Evolutionary conservation across 1,284 basidiomycete genomes (phyloP), one percentile per base, ranked within the genome.

Genomic region (Schizophyllum amplum): DNA sequence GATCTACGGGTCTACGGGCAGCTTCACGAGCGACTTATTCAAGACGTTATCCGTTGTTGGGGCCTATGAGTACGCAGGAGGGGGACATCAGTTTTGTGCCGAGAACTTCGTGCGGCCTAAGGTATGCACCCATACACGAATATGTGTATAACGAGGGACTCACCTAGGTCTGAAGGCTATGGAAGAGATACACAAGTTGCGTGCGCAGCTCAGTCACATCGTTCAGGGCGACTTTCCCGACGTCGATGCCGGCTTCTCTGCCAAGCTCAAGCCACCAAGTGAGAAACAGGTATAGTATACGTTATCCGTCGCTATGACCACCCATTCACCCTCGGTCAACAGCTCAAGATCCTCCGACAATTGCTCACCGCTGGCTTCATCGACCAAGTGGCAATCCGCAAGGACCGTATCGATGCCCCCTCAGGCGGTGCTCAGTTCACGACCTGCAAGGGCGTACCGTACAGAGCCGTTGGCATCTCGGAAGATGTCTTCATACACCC

Each of bases 121-220:
- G 80, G 93, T 92, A 65, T 9, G n/a, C 47, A 42, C 33, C 13
- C 46, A 33, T 21, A 33, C 1, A 25, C 23, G 48, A 15, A 21
- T 11, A 23, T 17, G 24, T 20, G 27, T 57, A 7, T 23, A 15
- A 53, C 47, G 48, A 17, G 13, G 54, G 20, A 53, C 51, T 24
- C 20, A 54, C 24, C 52, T 55, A 26, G 50, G 33, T 51, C 33
- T 23, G 9, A 48, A 96, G 92, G 92, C 94, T 0, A 99, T 99
- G 95, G 92, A 98, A 72, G 97, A 99, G 74, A 97, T 98, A 48
- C 95, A 96, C 71, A 98, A 99, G 70, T 79, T 99, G n/a, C 85
- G 95, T 47, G 80, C 84, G 0, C 97, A 98, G 67, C 89, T 98
- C 58, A 91, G 82, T 64, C 84, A 78, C 62, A 94, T 97, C 55